Base-by-base conservation (phyloP, 805 yeast genomes). In the Kazachstania martiniae region DNA sequence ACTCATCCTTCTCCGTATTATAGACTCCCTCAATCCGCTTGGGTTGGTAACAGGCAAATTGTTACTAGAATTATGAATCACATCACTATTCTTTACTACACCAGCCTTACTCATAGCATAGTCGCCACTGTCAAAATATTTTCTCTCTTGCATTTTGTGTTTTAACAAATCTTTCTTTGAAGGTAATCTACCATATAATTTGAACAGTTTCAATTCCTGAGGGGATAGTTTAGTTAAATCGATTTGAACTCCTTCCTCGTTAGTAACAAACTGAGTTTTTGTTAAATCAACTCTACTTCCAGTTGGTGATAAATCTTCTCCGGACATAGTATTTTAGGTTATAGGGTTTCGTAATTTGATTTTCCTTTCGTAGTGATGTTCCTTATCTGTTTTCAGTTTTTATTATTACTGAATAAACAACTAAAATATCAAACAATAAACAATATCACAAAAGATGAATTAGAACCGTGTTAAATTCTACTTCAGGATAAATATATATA, bases 91-190 rank as follows among this genome's bases (percentile, higher is more conserved):
- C 18, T 46, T 57, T 9, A 43, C 37, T 9, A 64, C 63, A 6
- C 84, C 84, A 2, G 76, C 82, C 53, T 66, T 77, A 44, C 75
- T 81, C 69, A 86, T 70, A 8, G 95, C 95, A 56, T 86, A 86
- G 58, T 86, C 96, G 8, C 95, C 95, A 40, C 93, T 80, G 51
- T 86, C 96, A 49, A 86, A 87, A 57, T 81, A 86, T 62, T 85
- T 87, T 47, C 94, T 73, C 42, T 86, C 95, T 57, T 81, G 82
- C 46, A 83, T 62, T 52, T 80, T 83, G 39, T 78, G 72, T 32
- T 79, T 68, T 32, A 86, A 64, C 14, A 86, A 63, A 41, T 85
- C 94, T 35, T 78, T 77, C 36, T 74, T 77, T 18, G 86, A 71
- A 16, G 95, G 96, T 31, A 86, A 62, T 51, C 77, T 81, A 19